Percentiles rank a stretch among this genome's conserved stretches.
phyloP scores from a whole-genome alignment of 345 rosid genomes.

The Rhodamnia rubescens region DNA sequence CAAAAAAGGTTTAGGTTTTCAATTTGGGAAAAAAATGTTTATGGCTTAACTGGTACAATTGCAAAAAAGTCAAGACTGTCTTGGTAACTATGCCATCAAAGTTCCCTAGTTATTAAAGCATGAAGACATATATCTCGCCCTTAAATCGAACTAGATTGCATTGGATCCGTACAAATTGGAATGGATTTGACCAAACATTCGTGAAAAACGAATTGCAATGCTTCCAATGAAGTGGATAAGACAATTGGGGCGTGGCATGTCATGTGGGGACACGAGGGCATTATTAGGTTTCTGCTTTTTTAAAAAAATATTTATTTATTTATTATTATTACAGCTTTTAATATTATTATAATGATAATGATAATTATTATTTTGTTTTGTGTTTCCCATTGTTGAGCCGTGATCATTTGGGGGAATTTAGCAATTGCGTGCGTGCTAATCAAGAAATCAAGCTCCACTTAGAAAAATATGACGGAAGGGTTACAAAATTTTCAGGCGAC shows the following conservation, averaged over 20 bases:
- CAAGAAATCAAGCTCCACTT: not conserved
- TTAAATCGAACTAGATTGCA: not conserved
- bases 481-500: not conserved
- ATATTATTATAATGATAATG: not conserved
- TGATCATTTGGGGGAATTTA: not conserved
- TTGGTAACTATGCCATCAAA: no score
- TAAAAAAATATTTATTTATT: not conserved
- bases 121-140: not conserved
- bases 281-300: not conserved
- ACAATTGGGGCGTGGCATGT: not conserved
- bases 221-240: not conserved
- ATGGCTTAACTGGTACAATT: no score
- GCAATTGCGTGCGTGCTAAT: not conserved
- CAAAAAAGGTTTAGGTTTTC: no score
- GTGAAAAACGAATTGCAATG: not conserved
- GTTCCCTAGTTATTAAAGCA: not conserved
- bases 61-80: no score
- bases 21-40: no score
- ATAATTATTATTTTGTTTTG: not conserved
- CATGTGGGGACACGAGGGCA: not conserved
- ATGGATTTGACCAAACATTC: not conserved
- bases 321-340: not conserved
- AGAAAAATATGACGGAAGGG: not conserved
- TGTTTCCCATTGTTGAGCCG: not conserved
- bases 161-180: not conserved